Base-by-base conservation (phyloP, 2,329 filamentous ascomycete species). In the Trichoderma asperellum region DNA sequence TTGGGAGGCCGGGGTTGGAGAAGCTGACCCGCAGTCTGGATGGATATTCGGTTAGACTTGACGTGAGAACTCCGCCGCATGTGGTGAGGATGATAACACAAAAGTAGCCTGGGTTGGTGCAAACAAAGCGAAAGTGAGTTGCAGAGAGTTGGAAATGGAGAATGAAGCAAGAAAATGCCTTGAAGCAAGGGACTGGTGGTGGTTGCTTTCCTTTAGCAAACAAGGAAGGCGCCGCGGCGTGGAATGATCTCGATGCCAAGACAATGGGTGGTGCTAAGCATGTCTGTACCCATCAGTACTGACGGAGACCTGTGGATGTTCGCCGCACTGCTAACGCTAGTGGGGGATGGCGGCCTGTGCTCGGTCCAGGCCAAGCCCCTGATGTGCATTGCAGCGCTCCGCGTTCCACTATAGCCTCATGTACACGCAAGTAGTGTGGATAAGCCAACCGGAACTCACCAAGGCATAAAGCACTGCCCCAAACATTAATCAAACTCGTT, bases 1-100 rank as follows among this genome's bases (percentile, higher is more conserved):
- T 12, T n/a, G 47, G 37, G 18, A 65, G 62, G 37, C 62, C 62
- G 37, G 62, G 52, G 62, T 24, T 12, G 21, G 52, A 12, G 24
- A 14, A 11, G 55, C 27, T n/a, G 62, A 65, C 62, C 62, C 62
- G 62, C 62, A 65, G 32, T 5, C 34, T 65, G 35, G 24, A 3
- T 65, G 35, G 24, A 3, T 16, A n/a, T 27, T 27, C 24, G 21
- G 32, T 5, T 14, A 21, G 35, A 34, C 10, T 37, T 1, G 6
- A 56, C 21, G 4, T 12, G 6, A 14, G 47, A 24, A 24, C 6
- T 37, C 35, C 12, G 35, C 35, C 10, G 35, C 35, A 11, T 18
- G 37, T 43, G 40, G 40, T 4, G 47, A 24, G 12, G 8, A 5
- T 5, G n/a, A 49, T 24, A n/a, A 11, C 8, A 24, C 2, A 24